Base-by-base conservation (phyloP, 129 eudicot species). In the Ambrosia artemisiifolia region DNA sequence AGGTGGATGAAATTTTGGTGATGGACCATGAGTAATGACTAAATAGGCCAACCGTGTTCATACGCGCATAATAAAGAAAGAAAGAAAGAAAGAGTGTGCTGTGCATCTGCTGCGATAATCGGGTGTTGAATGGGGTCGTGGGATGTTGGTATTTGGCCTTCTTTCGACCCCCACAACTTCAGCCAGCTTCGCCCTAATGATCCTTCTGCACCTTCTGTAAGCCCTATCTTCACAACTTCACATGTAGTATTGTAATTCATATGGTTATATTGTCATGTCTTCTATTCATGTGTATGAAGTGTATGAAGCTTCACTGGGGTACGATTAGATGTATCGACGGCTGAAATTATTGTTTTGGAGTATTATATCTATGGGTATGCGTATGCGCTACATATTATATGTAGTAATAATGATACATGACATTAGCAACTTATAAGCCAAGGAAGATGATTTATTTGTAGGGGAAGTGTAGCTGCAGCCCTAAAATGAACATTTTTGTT, bases 121-220 rank as follows among this genome's bases (percentile, higher is more conserved):
- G 79, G 73, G 72, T 66, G 51, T 43, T 6, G 16, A 78, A 87
- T 87, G 94, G 94, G 80, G 78, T 87, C 94, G 57, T 71, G 77
- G 77, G 70, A 44, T 65, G 80, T 83, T 36, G 88, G 87, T 3
- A 78, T 81, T 65, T 81, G 88, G 87, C 95, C 95, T 40, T 85
- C 95, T 3, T 85, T 71, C 74, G 88, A 88, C 71, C 95, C 95
- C 43, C 95, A 88, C 69, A 85, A 88, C 80, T 88, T 88, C 83
- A 88, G 83, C 83, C 91, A 88, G 61, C 86, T 85, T 51, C 88
- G 86, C 35, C 91, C 95, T 50, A 78, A 86, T 70, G 91, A 88
- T 85, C 88, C 88, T 75, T 83, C 88, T 14, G 82, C 75, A 46
- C 94, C 94, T 43, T 88, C 95, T 61, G 95, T 88, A 85, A 83